Conservation (phyloP, 1,139 yeast species). For the Casaregolazyma suthepensis region DNA sequence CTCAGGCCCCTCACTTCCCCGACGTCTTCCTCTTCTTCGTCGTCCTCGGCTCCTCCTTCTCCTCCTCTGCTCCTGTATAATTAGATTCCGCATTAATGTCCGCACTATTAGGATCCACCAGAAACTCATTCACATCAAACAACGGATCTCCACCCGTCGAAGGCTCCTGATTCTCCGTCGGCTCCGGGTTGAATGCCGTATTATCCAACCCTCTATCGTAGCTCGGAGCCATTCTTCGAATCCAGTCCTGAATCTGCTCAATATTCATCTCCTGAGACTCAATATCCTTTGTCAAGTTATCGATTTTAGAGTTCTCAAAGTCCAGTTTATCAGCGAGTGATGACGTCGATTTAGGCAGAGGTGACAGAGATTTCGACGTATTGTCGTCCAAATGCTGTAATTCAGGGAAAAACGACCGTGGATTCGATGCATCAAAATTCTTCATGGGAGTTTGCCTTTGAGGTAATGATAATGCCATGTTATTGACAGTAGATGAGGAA, state of each 20-base stretch:
- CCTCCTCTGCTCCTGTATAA: slow-evolving; percentile 3
- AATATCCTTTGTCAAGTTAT: slow-evolving; percentile 25
- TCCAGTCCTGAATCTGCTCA: slow-evolving; percentile 34
- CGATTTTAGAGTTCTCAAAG: slow-evolving; percentile 22
- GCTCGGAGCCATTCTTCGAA: slow-evolving; percentile 22
- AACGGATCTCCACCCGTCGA: slow-evolving; percentile 1
- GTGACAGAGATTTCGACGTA: slow-evolving; percentile 7
- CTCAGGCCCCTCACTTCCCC: background rate
- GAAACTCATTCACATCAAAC: slow-evolving; percentile 27
- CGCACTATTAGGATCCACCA: slow-evolving; percentile 17
- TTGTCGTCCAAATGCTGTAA: slow-evolving; percentile 3
- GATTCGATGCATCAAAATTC: slow-evolving; percentile 13
- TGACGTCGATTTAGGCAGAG: background rate
- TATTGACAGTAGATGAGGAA: slow-evolving; percentile 1
- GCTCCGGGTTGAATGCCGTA: slow-evolving; percentile 6
- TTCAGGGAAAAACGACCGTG: slow-evolving; percentile 10
- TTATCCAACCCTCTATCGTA: slow-evolving; percentile 8
- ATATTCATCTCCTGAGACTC: slow-evolving; percentile 30
- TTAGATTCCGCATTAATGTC: background rate
- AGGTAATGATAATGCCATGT: slow-evolving; percentile 7
- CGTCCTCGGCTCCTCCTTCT: no score
- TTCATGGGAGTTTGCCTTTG: slow-evolving; percentile 1
- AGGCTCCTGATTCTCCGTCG: slow-evolving; percentile 3
- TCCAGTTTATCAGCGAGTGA: slow-evolving; percentile 10
- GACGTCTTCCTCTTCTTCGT: slow-evolving; percentile 5